These are phyloP conservation scores for Pichia sp. DNA, from an alignment of 1,139 yeast genomes.

Conservation along the genomic window DNA sequence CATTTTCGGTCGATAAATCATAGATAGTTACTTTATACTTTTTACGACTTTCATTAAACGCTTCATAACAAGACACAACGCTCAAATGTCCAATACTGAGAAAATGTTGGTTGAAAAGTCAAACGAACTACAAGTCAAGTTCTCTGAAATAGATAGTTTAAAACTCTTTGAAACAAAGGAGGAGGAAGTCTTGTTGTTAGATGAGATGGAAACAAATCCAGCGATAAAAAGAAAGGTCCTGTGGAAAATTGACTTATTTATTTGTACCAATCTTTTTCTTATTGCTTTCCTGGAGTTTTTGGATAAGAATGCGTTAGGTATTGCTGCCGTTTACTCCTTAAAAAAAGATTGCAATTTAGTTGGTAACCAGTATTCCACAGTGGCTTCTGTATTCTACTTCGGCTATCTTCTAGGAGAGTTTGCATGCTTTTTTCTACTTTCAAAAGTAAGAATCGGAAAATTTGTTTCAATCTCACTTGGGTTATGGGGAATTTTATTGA, in stretches of 20 bases:
- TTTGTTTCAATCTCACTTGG: conserved; percentile 19
- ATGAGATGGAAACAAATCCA: background rate
- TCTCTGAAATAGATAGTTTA: background rate
- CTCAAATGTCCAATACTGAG: background rate
- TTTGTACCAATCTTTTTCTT: background rate
- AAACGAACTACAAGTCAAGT: background rate
- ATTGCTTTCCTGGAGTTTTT: too few species aligned
- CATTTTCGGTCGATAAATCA: too few species aligned
- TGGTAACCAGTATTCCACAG: conserved; percentile 8
- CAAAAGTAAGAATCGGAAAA: conserved; percentile 22
- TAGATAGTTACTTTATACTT: too few species aligned
- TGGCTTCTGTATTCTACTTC: conserved; percentile 53
- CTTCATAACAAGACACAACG: too few species aligned
- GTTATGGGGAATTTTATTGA: conserved; percentile 24
- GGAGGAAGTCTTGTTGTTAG: background rate
- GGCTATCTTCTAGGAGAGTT: conserved; percentile 41
- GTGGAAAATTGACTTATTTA: background rate
- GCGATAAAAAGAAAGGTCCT: background rate
- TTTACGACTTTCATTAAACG: too few species aligned
- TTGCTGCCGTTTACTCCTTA: too few species aligned
- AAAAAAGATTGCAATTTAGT: too few species aligned
- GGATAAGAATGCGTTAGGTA: too few species aligned
- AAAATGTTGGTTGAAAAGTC: background rate
- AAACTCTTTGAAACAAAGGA: background rate
- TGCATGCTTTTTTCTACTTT: conserved; percentile 18